Evolutionary conservation across 345 rosid genomes (phyloP).

Genomic region (Erodium maritimum): DNA sequence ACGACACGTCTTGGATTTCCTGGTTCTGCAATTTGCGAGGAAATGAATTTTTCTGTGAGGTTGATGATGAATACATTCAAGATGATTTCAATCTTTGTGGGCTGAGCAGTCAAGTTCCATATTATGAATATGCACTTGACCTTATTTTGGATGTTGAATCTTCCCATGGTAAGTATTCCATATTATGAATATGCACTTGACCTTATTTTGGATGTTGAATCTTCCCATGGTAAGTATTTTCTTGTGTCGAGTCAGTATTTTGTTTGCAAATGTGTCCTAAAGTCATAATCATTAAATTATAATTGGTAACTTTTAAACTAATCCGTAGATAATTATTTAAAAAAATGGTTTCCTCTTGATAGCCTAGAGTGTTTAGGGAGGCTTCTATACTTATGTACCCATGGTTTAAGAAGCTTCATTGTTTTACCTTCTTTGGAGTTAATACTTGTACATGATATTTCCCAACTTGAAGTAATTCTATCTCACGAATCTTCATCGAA

Average conservation of each 20-base stretch:
- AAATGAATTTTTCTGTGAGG: too few species aligned
- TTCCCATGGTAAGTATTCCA: slow-evolving; percentile 90
- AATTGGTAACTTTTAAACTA: not conserved
- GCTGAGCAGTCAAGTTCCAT: slow-evolving; percentile 92
- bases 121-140: slow-evolving; percentile 89
- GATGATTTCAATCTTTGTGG: slow-evolving; percentile 98
- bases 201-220: slow-evolving; percentile 79
- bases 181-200: slow-evolving; percentile 92
- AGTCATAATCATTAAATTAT: not conserved
- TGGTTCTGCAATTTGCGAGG: slow-evolving; percentile 97
- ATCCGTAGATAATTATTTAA: too few species aligned
- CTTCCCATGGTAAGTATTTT: slow-evolving; percentile 34
- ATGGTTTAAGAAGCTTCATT: not conserved
- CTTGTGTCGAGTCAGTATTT: not conserved
- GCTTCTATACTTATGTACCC: not conserved
- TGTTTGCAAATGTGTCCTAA: not conserved
- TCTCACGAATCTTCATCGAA: not conserved
- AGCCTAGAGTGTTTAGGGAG: not conserved
- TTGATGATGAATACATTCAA: slow-evolving; percentile 86
- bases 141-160: slow-evolving; percentile 83
- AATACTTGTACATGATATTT: not conserved
- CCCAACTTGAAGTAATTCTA: not conserved
- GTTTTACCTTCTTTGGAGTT: too few species aligned
- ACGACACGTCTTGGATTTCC: slow-evolving; percentile 91
- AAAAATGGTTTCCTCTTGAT: too few species aligned